Conservation (phyloP, 2,329 filamentous ascomycete genomes). For the Neonectria magnoliae region DNA sequence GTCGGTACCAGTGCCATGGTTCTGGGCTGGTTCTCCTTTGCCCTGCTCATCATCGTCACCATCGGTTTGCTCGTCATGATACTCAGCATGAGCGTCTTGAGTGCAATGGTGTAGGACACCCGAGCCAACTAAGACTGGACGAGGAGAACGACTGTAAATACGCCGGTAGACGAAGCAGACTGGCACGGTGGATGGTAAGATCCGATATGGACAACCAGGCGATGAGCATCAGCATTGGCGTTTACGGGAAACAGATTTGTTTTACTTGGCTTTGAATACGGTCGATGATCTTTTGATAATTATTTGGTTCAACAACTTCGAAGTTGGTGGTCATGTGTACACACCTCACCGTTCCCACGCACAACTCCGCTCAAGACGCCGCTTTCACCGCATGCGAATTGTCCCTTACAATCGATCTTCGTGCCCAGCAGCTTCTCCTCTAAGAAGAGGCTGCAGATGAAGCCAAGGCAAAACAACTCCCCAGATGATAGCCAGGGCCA, state of each 20-base stretch:
- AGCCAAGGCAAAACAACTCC: slow-evolving; percentile 24
- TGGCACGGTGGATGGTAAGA: slow-evolving; percentile 33
- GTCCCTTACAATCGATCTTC: slow-evolving; percentile 12
- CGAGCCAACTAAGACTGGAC: slow-evolving; percentile 21
- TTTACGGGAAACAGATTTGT: slow-evolving; percentile 41
- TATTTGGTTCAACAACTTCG: slow-evolving; percentile 32
- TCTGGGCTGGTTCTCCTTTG: slow-evolving; percentile 96
- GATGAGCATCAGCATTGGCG: slow-evolving; percentile 49
- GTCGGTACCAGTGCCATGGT: slow-evolving; percentile 97
- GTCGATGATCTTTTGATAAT: slow-evolving; percentile 36
- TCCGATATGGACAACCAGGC: slow-evolving; percentile 29
- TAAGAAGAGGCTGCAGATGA: not conserved
- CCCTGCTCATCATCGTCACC: slow-evolving; percentile 91
- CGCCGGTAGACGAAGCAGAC: slow-evolving; percentile 28
- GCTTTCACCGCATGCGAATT: not conserved
- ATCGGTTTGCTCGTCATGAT: slow-evolving; percentile 97
- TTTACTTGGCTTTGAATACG: slow-evolving; percentile 35
- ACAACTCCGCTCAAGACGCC: slow-evolving; percentile 15
- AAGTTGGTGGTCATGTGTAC: slow-evolving; percentile 24
- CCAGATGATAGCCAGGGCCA: not conserved
- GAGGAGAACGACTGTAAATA: slow-evolving; percentile 36
- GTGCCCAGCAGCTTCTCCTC: not conserved
- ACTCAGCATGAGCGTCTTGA: slow-evolving; percentile 85
- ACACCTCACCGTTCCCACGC: slow-evolving; percentile 9
- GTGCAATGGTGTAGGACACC: slow-evolving; percentile 59